Base-by-base conservation (phyloP, 164 flowering plant genomes). In the Chimonanthus praecox region DNA sequence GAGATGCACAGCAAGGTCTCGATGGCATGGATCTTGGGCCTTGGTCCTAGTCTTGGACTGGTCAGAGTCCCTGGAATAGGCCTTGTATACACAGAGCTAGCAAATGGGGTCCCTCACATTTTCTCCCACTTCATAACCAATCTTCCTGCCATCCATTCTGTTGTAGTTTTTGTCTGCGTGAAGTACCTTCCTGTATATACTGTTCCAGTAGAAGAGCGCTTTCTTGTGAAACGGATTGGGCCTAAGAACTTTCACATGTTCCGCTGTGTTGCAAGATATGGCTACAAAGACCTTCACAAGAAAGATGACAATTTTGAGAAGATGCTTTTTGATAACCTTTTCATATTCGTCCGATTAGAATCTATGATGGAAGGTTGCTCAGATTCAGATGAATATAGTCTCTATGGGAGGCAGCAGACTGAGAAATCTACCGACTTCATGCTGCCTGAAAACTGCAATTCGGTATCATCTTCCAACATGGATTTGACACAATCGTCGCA, bases 61-160 rank as follows among this genome's bases (percentile, higher is more conserved):
- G 99, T 96, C 15, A 90, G 98, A 6, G 99, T 96, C 47, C 99
- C 98, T 3, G 99, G 99, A 2, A 87, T 96, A 5, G 99, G 99
- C 61, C 92, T 96, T 0, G 97, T 96, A 10, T 96, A 96, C 85
- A 89, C 97, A 0, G 99, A 96, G 80, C 88, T 94, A 51, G 91
- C 98, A 9, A 94, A 90, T 58, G 98, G 99, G 49, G 99, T 96
- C 1, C 99, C 99, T 5, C 94, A 80, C 77, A 96, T 96, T 62
- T 96, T 96, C 77, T 96, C 99, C 3, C 99, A 96, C 75, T 92
- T 96, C 87, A 89, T 96, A 74, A 96, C 98, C 21, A 96, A 96
- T 78, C 82, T 96, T 5, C 99, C 99, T 1, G 99, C 99, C 51
- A 89, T 92, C 73, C 99, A 96, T 75, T 89, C 95, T 0, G 94